These are phyloP conservation scores for Neocatenulostroma microsporum DNA, from an alignment of 2,329 filamentous ascomycete genomes.

Conservation along the genomic window DNA sequence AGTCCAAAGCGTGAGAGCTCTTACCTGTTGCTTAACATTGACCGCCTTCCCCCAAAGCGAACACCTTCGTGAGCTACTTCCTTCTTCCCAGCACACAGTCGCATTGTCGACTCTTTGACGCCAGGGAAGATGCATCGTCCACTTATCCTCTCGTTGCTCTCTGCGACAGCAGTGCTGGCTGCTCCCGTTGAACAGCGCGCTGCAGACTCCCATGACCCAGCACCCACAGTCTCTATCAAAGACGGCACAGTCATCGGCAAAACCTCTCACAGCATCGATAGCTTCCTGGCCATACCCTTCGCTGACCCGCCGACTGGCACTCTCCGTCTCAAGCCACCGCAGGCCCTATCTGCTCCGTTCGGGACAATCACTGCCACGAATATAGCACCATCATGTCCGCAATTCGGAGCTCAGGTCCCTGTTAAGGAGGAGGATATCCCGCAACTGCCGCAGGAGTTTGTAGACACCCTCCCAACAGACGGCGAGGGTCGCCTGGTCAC, in stretches of 20 bases:
- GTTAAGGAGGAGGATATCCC: slow-evolving; percentile 20
- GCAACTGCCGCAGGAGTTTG: slow-evolving; percentile 29
- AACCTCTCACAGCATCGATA: slow-evolving; percentile 48
- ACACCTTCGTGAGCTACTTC: no score
- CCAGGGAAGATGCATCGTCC: no score
- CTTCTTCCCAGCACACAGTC: no score
- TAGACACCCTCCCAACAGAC: slow-evolving; percentile 33
- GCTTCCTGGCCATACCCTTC: slow-evolving; percentile 68
- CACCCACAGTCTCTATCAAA: slow-evolving; percentile 48
- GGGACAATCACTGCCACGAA: slow-evolving; percentile 56
- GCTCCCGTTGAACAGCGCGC: no score
- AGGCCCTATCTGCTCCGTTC: slow-evolving; percentile 48
- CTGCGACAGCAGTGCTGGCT: no score
- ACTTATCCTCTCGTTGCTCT: no score
- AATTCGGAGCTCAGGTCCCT: slow-evolving; percentile 54
- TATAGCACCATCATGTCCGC: slow-evolving; percentile 58
- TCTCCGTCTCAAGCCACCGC: slow-evolving; percentile 62
- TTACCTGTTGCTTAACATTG: no score
- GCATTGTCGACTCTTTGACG: no score
- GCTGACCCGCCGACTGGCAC: slow-evolving; percentile 60
- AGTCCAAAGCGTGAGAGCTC: no score
- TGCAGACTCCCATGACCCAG: no score
- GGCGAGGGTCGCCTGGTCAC: no score
- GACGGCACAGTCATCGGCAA: slow-evolving; percentile 51
- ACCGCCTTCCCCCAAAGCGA: no score